These are phyloP conservation scores for Pseudogymnoascus sp. DNA, from an alignment of 2,329 filamentous ascomycete species.

Conservation along the genomic window DNA sequence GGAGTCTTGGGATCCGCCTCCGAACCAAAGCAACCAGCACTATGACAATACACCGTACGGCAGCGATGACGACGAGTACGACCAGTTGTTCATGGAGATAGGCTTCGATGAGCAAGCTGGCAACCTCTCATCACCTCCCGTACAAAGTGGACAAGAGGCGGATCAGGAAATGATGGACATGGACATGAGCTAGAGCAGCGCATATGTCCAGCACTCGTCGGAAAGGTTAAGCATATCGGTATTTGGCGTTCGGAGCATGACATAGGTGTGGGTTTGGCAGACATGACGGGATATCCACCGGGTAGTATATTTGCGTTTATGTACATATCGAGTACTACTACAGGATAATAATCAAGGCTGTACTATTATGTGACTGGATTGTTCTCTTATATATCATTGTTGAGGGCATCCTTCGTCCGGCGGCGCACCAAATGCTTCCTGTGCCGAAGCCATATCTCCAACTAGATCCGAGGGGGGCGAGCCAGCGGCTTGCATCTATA, in stretches of 20 bases:
- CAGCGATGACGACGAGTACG: constrained; percentile 53
- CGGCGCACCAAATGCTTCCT: constrained; percentile 57
- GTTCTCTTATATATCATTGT: constrained; percentile 39
- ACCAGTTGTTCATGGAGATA: constrained; percentile 59
- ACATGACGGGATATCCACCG: constrained; percentile 10
- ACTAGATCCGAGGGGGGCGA: constrained; percentile 86
- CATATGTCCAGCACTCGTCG: background rate
- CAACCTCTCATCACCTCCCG: constrained; percentile 20
- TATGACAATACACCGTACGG: constrained; percentile 20
- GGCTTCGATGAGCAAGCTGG: constrained; percentile 37
- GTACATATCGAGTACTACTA: constrained; percentile 6
- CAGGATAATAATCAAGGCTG: constrained; percentile 1
- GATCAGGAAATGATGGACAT: constrained; percentile 29
- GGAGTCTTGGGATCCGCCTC: constrained; percentile 2
- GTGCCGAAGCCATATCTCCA: constrained; percentile 78
- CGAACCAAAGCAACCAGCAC: background rate
- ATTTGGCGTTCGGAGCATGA: constrained; percentile 21
- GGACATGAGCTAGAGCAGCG: constrained; percentile 22
- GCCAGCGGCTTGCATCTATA: constrained; percentile 91
- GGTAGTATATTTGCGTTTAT: constrained; percentile 12
- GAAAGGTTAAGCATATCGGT: constrained; percentile 15
- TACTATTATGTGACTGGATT: constrained; percentile 1
- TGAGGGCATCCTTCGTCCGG: constrained; percentile 57
- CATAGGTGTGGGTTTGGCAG: constrained; percentile 13
- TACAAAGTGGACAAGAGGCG: constrained; percentile 21